phyloP scores from a whole-genome alignment of 495 filamentous ascomycete genomes.

The Hyaloscypha bicolor region DNA sequence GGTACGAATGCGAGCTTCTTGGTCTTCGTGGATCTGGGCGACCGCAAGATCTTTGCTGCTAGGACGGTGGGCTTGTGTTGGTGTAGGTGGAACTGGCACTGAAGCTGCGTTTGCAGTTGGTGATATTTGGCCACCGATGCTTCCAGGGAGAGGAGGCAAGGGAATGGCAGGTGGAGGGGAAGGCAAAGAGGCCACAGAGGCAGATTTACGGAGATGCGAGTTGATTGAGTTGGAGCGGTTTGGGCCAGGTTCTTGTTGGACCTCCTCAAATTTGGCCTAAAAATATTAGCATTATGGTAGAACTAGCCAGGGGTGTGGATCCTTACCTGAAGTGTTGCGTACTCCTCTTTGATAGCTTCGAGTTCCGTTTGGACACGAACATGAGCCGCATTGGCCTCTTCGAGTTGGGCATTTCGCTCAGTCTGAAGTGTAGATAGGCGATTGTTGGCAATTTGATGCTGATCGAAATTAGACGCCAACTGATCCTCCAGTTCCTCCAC shows the following conservation, averaged over 20 bases:
- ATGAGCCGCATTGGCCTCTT: constrained; percentile 56
- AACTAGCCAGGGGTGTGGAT: not conserved
- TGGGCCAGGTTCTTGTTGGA: constrained; percentile 43
- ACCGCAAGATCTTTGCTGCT: constrained; percentile 79
- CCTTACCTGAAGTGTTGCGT: constrained; percentile 65
- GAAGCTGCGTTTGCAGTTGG: constrained; percentile 26
- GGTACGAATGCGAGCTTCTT: constrained; percentile 89
- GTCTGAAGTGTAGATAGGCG: constrained; percentile 69
- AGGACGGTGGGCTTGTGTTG: constrained; percentile 61
- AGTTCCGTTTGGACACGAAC: constrained; percentile 51
- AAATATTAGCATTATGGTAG: constrained; percentile 38
- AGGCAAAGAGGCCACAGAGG: constrained; percentile 79
- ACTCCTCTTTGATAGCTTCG: constrained; percentile 63
- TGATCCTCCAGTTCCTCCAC: constrained; percentile 98
- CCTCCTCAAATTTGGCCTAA: constrained; percentile 62
- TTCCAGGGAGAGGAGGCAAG: constrained; percentile 82
- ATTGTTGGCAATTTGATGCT: constrained; percentile 83
- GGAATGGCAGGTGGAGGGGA: constrained; percentile 90
- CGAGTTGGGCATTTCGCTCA: constrained; percentile 64
- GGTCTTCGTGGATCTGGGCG: constrained; percentile 81
- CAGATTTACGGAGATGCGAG: constrained; percentile 75
- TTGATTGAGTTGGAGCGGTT: constrained; percentile 72
- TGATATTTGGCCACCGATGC: constrained; percentile 23
- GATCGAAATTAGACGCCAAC: constrained; percentile 90
- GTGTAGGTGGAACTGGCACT: constrained; percentile 40